These are phyloP conservation scores for Agapanthus africanus DNA, from an alignment of 106 monocot species.

Conservation along the genomic window DNA sequence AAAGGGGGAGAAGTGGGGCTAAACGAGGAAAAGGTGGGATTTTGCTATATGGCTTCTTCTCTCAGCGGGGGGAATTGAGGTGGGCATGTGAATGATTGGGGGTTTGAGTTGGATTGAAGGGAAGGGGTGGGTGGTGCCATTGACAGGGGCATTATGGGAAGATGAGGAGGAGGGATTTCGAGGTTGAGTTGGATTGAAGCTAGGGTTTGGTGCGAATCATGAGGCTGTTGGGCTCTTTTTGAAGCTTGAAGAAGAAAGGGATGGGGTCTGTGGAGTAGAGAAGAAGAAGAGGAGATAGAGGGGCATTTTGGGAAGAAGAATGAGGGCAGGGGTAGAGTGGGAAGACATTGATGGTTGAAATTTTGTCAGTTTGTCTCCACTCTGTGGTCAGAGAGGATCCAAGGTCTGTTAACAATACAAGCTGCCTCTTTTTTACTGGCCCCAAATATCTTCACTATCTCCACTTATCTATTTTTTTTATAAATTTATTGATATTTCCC, in stretches of 20 bases:
- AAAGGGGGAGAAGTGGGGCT: not conserved
- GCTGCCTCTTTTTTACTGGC: not conserved
- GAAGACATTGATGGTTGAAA: not conserved
- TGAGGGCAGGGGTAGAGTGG: not conserved
- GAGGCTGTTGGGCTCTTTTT: not conserved
- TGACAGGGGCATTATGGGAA: conserved; percentile 3
- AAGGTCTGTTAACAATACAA: not conserved
- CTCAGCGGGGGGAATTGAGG: not conserved
- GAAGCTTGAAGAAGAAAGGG: not conserved
- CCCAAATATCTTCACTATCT: not conserved
- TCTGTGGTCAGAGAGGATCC: not conserved
- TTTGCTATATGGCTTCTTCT: not conserved
- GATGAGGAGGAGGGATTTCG: not conserved
- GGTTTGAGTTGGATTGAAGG: not conserved
- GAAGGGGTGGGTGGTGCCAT: conserved; percentile 1
- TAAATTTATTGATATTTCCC: not conserved
- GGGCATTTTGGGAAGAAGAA: conserved; percentile 1
- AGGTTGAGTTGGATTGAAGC: conserved; percentile 9
- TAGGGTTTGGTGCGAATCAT: not conserved
- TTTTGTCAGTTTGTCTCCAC: not conserved
- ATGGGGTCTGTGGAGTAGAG: not conserved
- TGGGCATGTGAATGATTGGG: conserved; percentile 5
- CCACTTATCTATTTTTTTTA: not conserved
- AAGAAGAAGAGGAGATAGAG: not conserved
- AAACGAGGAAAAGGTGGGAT: not conserved